Conservation (phyloP, 805 yeast genomes). For the Myxozyma vanderwaltii region DNA sequence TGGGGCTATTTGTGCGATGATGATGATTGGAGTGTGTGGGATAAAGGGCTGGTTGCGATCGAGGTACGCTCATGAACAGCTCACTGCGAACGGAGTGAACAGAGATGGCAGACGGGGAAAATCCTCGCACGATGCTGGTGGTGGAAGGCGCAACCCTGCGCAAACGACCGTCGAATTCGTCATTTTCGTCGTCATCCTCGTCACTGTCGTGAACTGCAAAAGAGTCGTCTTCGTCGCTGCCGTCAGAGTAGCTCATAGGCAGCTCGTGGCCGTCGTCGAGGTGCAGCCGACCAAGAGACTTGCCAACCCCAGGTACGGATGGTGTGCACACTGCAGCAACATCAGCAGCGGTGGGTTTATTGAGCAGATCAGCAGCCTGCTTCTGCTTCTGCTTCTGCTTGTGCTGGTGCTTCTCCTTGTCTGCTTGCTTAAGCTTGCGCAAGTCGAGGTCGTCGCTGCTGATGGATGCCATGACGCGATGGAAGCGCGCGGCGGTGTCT, state of each 20-base stretch:
- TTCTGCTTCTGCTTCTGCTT: too few species aligned
- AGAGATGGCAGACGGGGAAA: constrained; percentile 44
- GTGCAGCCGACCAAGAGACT: neutral
- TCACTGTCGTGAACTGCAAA: neutral
- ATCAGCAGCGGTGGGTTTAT: too few species aligned
- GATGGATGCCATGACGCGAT: constrained; percentile 36
- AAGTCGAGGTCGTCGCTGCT: constrained; percentile 25
- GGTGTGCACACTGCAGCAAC: neutral
- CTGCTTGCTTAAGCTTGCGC: neutral
- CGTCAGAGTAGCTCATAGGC: neutral
- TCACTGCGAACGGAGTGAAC: constrained; percentile 37
- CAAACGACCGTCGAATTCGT: neutral
- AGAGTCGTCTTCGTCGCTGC: neutral
- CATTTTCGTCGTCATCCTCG: neutral
- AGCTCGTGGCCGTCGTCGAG: neutral
- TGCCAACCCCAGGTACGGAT: neutral
- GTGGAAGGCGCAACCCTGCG: constrained; percentile 15
- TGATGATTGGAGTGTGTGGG: neutral
- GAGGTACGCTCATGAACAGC: constrained; percentile 12
- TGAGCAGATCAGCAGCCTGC: neutral
- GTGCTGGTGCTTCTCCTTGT: too few species aligned
- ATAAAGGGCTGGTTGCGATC: neutral
- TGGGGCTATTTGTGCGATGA: neutral
- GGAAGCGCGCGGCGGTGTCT: constrained; percentile 35
- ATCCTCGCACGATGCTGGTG: constrained; percentile 43